Conservation (phyloP, 208 protist species). For the Trypanosoma melophagium region DNA sequence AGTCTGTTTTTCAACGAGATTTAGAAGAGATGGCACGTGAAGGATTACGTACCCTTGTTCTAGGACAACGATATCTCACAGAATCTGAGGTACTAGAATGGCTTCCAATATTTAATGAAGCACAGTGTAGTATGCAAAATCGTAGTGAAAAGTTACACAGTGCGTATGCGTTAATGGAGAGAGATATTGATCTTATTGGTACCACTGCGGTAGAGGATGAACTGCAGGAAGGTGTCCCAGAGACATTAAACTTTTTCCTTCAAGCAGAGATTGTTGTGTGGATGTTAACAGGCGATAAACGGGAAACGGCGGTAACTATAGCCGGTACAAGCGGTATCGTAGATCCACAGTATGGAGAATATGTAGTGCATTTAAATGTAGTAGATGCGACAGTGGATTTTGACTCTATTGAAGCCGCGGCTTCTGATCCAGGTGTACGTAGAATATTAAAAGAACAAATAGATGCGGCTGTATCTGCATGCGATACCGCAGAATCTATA, state of each 20-base stretch:
- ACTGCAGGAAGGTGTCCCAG: slow-evolving; percentile 93
- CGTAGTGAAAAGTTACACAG: slow-evolving; percentile 55
- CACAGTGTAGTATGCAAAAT: slow-evolving; percentile 57
- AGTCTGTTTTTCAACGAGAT: slow-evolving; percentile 36
- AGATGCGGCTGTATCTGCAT: background rate
- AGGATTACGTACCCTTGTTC: slow-evolving; percentile 78
- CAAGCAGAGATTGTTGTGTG: slow-evolving; percentile 92
- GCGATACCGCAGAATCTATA: background rate
- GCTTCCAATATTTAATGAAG: slow-evolving; percentile 58
- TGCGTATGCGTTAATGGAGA: slow-evolving; percentile 78
- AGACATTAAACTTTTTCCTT: slow-evolving; percentile 88
- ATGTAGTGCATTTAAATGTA: slow-evolving; percentile 50
- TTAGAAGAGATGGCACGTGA: slow-evolving; percentile 50
- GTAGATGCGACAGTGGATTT: slow-evolving; percentile 38
- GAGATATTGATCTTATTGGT: slow-evolving; percentile 86
- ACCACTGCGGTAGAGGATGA: slow-evolving; percentile 95
- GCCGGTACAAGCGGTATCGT: slow-evolving; percentile 68
- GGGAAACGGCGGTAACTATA: slow-evolving; percentile 97
- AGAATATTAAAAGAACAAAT: slow-evolving; percentile 13
- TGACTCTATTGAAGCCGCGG: slow-evolving; percentile 10
- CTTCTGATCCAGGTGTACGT: background rate
- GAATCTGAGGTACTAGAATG: slow-evolving; percentile 62
- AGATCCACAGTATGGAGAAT: slow-evolving; percentile 1
- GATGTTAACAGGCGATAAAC: slow-evolving; percentile 98
- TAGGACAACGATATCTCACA: slow-evolving; percentile 56